phyloP scores from a whole-genome alignment of 192 early-diverging fungal genomes.

The Backusella australiensis region DNA sequence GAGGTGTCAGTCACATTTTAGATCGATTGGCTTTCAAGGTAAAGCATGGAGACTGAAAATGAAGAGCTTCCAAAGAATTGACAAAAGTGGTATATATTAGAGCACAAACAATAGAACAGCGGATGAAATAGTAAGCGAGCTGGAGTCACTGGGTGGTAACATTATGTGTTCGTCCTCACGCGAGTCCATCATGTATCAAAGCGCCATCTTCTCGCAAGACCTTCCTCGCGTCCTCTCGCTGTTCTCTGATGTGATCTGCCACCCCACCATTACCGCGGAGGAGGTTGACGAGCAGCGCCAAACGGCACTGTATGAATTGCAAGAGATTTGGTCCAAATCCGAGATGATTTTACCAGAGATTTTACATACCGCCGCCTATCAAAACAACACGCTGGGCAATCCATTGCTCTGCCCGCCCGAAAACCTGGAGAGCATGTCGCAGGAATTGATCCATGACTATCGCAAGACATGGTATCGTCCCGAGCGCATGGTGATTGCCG shows the following conservation, averaged over 20 bases:
- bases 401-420: constrained; percentile 72
- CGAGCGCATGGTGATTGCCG: constrained; percentile 88
- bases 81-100: constrained; percentile 22
- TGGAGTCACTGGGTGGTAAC: constrained; percentile 89
- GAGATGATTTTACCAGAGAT: constrained; percentile 87
- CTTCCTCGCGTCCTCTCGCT: constrained; percentile 66
- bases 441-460: constrained; percentile 67
- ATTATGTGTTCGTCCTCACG: constrained; percentile 86
- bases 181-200: constrained; percentile 96
- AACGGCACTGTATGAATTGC: constrained; percentile 82
- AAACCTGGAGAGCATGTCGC: constrained; percentile 64
- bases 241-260: constrained; percentile 79
- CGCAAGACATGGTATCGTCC: constrained; percentile 85
- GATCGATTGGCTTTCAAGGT: constrained; percentile 95
- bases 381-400: constrained; percentile 76
- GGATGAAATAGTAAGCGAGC: constrained; percentile 66
- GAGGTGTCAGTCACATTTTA: constrained; percentile 81
- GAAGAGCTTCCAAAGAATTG: not conserved
- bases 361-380: constrained; percentile 82
- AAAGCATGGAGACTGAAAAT: not conserved
- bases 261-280: constrained; percentile 65
- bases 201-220: constrained; percentile 86
- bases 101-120: constrained; percentile 68
- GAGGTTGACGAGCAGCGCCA: constrained; percentile 83
- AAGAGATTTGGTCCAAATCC: constrained; percentile 82